Percentiles rank a stretch among this genome's conserved stretches.
Conservation (phyloP, 176 grass and related monocot genomes). For the Themeda triandra region DNA sequence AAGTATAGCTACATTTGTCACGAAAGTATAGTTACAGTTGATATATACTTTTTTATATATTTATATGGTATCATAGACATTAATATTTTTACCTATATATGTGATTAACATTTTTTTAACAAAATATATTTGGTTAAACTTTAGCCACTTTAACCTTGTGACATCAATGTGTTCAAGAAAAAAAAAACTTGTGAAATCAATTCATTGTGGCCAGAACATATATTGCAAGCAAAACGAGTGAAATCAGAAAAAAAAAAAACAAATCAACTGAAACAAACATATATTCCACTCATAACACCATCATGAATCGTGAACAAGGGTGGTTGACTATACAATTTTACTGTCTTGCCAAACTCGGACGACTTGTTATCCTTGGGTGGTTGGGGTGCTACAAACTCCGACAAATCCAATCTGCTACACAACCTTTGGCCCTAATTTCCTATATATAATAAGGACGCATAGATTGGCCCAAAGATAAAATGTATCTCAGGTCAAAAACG, state of each 20-base stretch:
- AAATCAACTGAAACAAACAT: not conserved
- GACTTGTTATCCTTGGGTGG: not conserved
- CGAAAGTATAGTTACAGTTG: too few species aligned
- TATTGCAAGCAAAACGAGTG: not conserved
- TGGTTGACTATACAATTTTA: conserved; percentile 25
- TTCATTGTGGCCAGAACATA: not conserved
- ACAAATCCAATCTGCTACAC: not conserved
- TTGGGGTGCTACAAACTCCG: not conserved
- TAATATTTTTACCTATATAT: too few species aligned
- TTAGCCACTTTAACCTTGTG: too few species aligned
- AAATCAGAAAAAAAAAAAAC: not conserved
- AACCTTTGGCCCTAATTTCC: conserved; percentile 12
- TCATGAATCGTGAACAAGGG: not conserved
- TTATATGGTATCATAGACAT: too few species aligned
- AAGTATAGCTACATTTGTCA: too few species aligned
- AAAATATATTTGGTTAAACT: too few species aligned
- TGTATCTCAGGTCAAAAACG: conserved; percentile 8
- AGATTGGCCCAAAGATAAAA: not conserved
- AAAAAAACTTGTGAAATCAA: not conserved
- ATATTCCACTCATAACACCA: conserved; percentile 22
- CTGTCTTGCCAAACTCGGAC: not conserved
- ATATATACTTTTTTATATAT: too few species aligned
- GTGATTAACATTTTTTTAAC: too few species aligned
- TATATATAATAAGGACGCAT: not conserved
- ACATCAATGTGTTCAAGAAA: too few species aligned